Evolutionary conservation across 768 basidiomycete genomes (phyloP).

Genomic region (Artomyces pyxidatus): DNA sequence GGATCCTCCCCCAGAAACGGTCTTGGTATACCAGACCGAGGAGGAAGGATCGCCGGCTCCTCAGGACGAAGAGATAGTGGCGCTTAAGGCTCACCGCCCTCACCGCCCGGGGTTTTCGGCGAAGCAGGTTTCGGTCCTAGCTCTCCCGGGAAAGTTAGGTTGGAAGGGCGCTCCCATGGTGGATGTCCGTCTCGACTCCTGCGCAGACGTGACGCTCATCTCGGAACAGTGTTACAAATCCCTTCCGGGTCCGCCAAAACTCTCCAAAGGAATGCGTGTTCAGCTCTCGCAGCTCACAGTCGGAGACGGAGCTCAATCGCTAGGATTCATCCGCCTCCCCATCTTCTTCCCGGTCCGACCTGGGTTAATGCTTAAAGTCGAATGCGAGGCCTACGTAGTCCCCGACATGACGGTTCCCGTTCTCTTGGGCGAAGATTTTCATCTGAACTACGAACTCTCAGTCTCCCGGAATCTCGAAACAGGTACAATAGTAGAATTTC

Average conservation of each 20-base stretch:
- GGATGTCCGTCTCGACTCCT: background rate
- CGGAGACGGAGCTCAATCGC: background rate
- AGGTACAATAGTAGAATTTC: conserved; percentile 2
- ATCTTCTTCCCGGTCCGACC: conserved; percentile 20
- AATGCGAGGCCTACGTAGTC: conserved; percentile 16
- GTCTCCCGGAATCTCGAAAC: conserved; percentile 15
- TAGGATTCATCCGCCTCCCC: conserved; percentile 17
- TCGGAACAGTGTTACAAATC: background rate
- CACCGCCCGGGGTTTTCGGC: too few relatives aligned
- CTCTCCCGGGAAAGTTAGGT: too few relatives aligned
- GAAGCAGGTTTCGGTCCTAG: too few relatives aligned
- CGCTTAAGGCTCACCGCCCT: too few relatives aligned
- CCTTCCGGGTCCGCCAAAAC: background rate
- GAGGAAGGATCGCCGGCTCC: too few relatives aligned
- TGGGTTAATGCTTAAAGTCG: conserved; percentile 19
- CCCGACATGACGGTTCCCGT: conserved; percentile 19
- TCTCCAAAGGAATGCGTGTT: background rate
- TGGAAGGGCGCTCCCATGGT: too few relatives aligned
- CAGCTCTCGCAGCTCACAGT: background rate
- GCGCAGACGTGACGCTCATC: background rate
- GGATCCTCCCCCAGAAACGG: too few relatives aligned
- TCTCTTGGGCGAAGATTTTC: conserved; percentile 19
- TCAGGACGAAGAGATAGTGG: too few relatives aligned
- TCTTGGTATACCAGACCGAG: too few relatives aligned
- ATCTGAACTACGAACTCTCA: conserved; percentile 27